A percentile compares a stretch with the other conserved stretches of the same genome.
phyloP scores from a whole-genome alignment of 1,284 basidiomycete genomes.

The Tilletia caries region DNA sequence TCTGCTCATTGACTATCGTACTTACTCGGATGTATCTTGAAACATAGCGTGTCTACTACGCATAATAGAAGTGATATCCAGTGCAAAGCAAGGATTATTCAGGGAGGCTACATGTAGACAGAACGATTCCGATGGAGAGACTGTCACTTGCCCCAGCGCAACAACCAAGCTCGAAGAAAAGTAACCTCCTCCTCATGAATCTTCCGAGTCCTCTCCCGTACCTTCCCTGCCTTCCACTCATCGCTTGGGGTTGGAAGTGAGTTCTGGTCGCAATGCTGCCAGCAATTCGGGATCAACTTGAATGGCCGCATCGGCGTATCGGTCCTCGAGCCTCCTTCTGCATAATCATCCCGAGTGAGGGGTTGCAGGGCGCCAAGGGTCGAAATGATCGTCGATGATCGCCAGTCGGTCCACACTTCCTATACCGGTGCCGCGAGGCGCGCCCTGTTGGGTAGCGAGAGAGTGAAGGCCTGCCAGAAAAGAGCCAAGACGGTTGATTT shows the following conservation, averaged over 20 bases:
- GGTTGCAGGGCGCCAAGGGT: slow-evolving; percentile 83
- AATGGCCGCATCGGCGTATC: slow-evolving; percentile 76
- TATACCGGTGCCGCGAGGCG: not conserved
- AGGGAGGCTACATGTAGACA: too few species aligned
- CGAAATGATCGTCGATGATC: slow-evolving; percentile 76
- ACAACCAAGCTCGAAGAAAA: slow-evolving; percentile 79
- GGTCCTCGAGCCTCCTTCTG: slow-evolving; percentile 65
- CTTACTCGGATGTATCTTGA: too few species aligned
- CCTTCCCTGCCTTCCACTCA: slow-evolving; percentile 53
- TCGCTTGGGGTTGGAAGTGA: slow-evolving; percentile 58
- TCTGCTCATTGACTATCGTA: too few species aligned
- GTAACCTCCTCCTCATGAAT: slow-evolving; percentile 76
- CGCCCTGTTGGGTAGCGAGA: too few species aligned
- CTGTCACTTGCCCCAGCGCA: slow-evolving; percentile 56
- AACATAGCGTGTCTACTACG: too few species aligned
- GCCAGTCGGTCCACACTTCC: slow-evolving; percentile 70
- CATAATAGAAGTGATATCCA: too few species aligned
- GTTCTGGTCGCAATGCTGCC: slow-evolving; percentile 42
- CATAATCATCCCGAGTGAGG: slow-evolving; percentile 68
- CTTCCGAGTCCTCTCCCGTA: slow-evolving; percentile 73
- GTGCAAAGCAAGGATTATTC: too few species aligned
- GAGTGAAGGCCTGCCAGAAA: slow-evolving; percentile 58
- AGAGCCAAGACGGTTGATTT: slow-evolving; percentile 63
- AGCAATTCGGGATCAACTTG: slow-evolving; percentile 71
- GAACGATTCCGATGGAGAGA: not conserved